Base-by-base conservation (phyloP, 345 rosid genomes). In the Carallia pectinifolia region DNA sequence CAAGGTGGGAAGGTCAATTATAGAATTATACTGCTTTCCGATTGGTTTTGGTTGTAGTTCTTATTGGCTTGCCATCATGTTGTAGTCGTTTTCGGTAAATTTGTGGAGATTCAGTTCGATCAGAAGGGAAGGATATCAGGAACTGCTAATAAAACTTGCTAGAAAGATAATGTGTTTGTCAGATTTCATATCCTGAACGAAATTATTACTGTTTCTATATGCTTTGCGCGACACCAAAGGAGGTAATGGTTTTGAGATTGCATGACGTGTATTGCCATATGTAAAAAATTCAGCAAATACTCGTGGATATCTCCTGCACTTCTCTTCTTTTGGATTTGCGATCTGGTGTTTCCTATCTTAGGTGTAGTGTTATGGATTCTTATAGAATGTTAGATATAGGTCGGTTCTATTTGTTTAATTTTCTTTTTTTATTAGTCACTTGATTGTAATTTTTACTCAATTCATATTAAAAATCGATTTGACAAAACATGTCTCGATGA, bases 71-170 rank as follows among this genome's bases (percentile, higher is more conserved):
- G 27, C 27, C 27, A 6, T 62, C 6, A 18, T 53, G n/a, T 15
- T 53, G 27, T 79, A 89, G 96, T 87, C 96, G 92, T 61, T 89
- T 89, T 81, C n/a, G 97, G 97, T 58, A 92, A 92, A 70, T 92
- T 92, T 69, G 96, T 92, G 70, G 97, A 90, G 85, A 88, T 92
- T 69, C 96, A 92, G 77, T 90, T 92, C 77, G 94, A 90, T 72
- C 82, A 88, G 84, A 81, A 81, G 61, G 97, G 97, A 76, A 87
- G 83, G 68, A 90, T 92, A 37, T 92, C 96, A 44, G 96, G 97
- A 79, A 96, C 96, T 72, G 94, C 92, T 66, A 79, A 90, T 17
- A 81, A 92, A 4, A 92, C 97, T 38, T 89, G 65, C 91, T 90
- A 0, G 96, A 88, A 79, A 79, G 93, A 78, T 91, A 91, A 19